phyloP scores from a whole-genome alignment of 129 eudicot genomes.

The Lactuca sativa region DNA sequence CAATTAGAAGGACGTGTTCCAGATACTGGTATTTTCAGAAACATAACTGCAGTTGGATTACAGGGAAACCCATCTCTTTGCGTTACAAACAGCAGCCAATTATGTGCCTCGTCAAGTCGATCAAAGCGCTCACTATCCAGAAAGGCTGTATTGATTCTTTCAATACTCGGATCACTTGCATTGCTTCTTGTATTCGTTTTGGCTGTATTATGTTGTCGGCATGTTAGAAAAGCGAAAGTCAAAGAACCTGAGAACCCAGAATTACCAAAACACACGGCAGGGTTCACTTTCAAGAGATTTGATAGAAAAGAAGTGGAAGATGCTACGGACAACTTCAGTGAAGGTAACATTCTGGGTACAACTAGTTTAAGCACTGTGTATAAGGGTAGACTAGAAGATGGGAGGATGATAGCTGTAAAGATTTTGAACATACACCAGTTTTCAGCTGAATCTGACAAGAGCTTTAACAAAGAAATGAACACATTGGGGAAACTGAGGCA shows the following conservation, averaged over 20 bases:
- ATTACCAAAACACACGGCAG: constrained; percentile 35
- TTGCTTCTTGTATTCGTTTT: constrained; percentile 33
- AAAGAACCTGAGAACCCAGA: constrained; percentile 27
- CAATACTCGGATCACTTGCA: constrained; percentile 42
- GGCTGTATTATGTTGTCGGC: constrained; percentile 25
- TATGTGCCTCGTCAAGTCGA: constrained; percentile 32
- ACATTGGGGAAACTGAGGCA: constrained; percentile 61
- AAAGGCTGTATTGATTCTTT: constrained; percentile 41
- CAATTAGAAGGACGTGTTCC: constrained; percentile 75
- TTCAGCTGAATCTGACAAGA: constrained; percentile 60
- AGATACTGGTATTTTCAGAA: constrained; percentile 43
- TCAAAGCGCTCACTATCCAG: constrained; percentile 32
- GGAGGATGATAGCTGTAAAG: constrained; percentile 66
- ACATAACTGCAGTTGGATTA: constrained; percentile 41
- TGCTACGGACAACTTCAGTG: constrained; percentile 61
- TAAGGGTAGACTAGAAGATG: constrained; percentile 73
- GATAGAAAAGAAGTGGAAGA: constrained; percentile 50
- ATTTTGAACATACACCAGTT: constrained; percentile 57
- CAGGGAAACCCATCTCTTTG: constrained; percentile 70
- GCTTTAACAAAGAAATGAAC: constrained; percentile 69
- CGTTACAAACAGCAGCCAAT: constrained; percentile 31
- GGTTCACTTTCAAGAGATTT: constrained; percentile 50
- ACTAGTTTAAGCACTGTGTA: constrained; percentile 82
- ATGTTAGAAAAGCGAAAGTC: constrained; percentile 20
- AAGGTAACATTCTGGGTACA: constrained; percentile 56